Base-by-base conservation (phyloP, 768 basidiomycete species). In the Phallus indusiatus region DNA sequence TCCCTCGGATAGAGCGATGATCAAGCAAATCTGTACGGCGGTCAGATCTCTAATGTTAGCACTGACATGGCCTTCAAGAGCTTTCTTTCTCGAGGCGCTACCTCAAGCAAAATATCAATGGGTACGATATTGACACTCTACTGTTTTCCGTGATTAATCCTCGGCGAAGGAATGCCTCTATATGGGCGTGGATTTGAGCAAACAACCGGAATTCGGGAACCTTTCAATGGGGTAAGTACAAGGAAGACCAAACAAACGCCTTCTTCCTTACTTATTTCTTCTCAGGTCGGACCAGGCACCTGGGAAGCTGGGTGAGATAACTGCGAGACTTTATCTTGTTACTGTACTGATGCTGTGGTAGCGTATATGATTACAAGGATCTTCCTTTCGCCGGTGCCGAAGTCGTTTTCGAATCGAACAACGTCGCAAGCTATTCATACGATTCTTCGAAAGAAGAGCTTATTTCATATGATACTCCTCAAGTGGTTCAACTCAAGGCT, bases 351-450 rank as follows among this genome's bases (percentile, higher is more conserved):
- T 16, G 24, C 34, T 22, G 1, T 18, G 20, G 24, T 18, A 59
- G 57, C 48, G 76, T 88, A 61, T 91, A 88, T 70, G 82, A 86
- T n/a, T 90, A 91, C 75, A 83, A 82, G 35, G 75, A 67, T 28
- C 80, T 93, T 21, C 90, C 89, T 20, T 66, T 81, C 68, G 66
- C 71, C 60, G 75, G 73, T 18, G 79, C 84, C 5, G 69, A 77
- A 55, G 80, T 89, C 47, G 78, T 75, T 66, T 82, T 90, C 68
- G 87, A 92, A 67, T 71, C 75, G 3, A 79, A 75, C 5, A 81
- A 86, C 59, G 81, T 89, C n/a, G 77, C 86, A 11, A 84, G 84
- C 63, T 91, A 90, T 69, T 86, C 86, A 12, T 92, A 90, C 70
- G 82, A 91, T 68, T 67, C 81, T 3, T 62, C 72, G n/a, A 85